A percentile compares a stretch with the other conserved stretches of the same genome.
Conservation (phyloP, 805 yeast genomes). For the Candida ponderosae region DNA sequence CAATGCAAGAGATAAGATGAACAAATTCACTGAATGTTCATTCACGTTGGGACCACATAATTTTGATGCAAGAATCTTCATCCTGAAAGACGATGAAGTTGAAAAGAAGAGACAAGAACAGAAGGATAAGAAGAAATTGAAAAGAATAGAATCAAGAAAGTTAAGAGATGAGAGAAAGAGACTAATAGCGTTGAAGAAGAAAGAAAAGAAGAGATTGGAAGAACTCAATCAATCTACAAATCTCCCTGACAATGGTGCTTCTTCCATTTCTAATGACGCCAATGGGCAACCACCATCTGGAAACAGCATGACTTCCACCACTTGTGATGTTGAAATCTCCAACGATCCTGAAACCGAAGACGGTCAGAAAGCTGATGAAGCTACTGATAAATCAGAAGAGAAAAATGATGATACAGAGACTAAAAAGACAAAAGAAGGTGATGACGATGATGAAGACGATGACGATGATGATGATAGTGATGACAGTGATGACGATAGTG, state of each 20-base stretch:
- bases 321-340: slow-evolving; percentile 1
- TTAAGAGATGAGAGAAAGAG: slow-evolving; percentile 25
- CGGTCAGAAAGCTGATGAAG: not conserved
- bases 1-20: slow-evolving; percentile 81
- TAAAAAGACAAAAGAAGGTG: slow-evolving; percentile 3
- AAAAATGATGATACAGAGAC: not conserved
- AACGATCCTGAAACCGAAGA: slow-evolving; percentile 1
- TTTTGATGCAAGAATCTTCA: slow-evolving; percentile 69
- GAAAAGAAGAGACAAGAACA: slow-evolving; percentile 40
- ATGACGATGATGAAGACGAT: slow-evolving; percentile 1
- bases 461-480: slow-evolving; percentile 7
- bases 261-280: slow-evolving; percentile 6
- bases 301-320: no score
- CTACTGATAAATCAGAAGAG: slow-evolving; percentile 2
- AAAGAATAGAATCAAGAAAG: slow-evolving; percentile 26
- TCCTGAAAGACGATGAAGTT: slow-evolving; percentile 73
- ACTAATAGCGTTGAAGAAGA: slow-evolving; percentile 11
- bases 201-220: slow-evolving; percentile 7
- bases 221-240: slow-evolving; percentile 3
- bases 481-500: slow-evolving; percentile 1
- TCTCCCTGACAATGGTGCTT: no score
- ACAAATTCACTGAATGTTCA: slow-evolving; percentile 72
- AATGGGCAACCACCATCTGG: not conserved
- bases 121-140: slow-evolving; percentile 28
- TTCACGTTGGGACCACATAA: slow-evolving; percentile 77